Base-by-base conservation (phyloP, 1,139 yeast species). In the Candida sanyaensis region DNA sequence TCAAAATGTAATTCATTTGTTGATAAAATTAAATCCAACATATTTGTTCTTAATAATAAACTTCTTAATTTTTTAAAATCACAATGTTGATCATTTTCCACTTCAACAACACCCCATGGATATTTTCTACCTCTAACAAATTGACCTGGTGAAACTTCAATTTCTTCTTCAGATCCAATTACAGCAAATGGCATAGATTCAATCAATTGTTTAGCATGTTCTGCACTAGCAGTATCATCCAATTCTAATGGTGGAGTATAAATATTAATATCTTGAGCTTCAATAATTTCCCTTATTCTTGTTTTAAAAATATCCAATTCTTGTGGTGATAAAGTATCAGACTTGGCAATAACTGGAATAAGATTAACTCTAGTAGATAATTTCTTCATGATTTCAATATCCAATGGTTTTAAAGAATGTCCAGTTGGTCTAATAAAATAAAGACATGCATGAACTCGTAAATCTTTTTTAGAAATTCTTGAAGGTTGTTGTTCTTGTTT, bases 51-150 rank as follows among this genome's bases (percentile, higher is more conserved):
- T 65, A 95, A 78, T 53, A 93, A 73, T 60, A 93, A 78, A 56
- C 92, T 83, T 71, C 99, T 86, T 63, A 93, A 79, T 68, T 91
- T 91, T 68, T 90, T 85, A 74, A 95, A 93, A 69, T 93, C 99
- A 71, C 97, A 92, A 66, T 93, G 98, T 52, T 80, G 80, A 64
- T 92, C 98, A 68, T 93, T 93, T 68, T 93, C 99, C 45, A 93
- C 97, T 68, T 93, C 98, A 45, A 93, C 98, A 47, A 89, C 77
- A 40, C 99, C 99, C 99, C 99, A 93, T 53, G 96, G 92, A 65
- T 93, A 93, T 66, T 89, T 89, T 70, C 99, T 86, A 42, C 97
- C 99, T 55, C 88, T 81, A 43, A 90, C 92, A 54, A 80, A 75
- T 55, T 81, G 78, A 36, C 97, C 97, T 41, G 86, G 84, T 24